Percentiles rank a stretch among this genome's conserved stretches.
These are phyloP conservation scores for Fusarium coicis DNA, from an alignment of 2,329 filamentous ascomycete genomes.

Conservation along the genomic window DNA sequence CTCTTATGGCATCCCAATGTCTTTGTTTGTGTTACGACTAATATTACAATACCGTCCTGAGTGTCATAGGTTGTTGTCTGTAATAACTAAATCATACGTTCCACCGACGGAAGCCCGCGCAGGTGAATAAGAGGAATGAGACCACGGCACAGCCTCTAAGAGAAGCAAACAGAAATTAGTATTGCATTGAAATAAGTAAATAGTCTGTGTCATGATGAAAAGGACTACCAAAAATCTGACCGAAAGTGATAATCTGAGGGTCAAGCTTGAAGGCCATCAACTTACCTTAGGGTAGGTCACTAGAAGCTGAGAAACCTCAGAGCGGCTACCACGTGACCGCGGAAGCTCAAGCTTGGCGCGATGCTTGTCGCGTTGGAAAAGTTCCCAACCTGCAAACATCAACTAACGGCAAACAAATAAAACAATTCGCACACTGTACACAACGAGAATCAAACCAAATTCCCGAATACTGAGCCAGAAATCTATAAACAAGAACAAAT, in stretches of 20 bases:
- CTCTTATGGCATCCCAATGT: fast-evolving
- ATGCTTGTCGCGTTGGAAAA: slow-evolving; percentile 45
- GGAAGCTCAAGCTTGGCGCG: slow-evolving; percentile 33
- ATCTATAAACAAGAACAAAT: not conserved
- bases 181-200: not conserved
- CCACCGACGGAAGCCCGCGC: fast-evolving
- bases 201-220: not conserved
- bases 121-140: not conserved
- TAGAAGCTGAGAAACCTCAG: too few relatives aligned
- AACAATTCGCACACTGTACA: not conserved
- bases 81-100: fast-evolving
- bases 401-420: slow-evolving; percentile 11
- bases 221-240: too few relatives aligned
- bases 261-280: not conserved
- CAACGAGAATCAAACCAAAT: not conserved
- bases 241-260: not conserved
- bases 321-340: slow-evolving; percentile 31
- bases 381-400: slow-evolving; percentile 28
- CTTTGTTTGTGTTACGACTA: not conserved
- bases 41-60: too few relatives aligned
- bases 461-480: not conserved
- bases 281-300: not conserved
- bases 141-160: not conserved
- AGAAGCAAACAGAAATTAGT: too few relatives aligned
- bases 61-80: fast-evolving